Base-by-base conservation (phyloP, 441 rosid species). In the Macaranga tanarius region DNA sequence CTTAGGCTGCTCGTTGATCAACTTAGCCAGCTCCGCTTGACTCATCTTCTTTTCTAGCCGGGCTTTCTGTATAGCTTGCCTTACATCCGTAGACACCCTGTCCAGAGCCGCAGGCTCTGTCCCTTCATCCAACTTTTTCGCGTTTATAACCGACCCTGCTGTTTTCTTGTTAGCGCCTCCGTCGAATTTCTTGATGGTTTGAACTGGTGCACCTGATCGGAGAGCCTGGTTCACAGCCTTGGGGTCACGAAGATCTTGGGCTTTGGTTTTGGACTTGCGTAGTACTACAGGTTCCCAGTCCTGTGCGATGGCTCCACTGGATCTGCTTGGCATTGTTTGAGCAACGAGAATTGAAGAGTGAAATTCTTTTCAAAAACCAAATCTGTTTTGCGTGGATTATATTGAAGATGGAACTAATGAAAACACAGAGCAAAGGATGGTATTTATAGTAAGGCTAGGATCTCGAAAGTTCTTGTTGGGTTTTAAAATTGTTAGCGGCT, bases 271-370 rank as follows among this genome's bases (percentile, higher is more conserved):
- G 26, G 90, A 74, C 78, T 85, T 91, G 86, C 85, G 89, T 19
- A 92, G 83, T 70, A 92, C 90, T 66, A 90, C 93, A 2, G 97
- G 84, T 42, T 93, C 96, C 97, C 97, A 91, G 63, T 90, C 97
- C 83, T 89, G 97, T 20, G 75, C 10, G 58, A 90, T 70, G 22
- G 87, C 85, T 58, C 97, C 96, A 0, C 86, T 74, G 16, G 81
- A 85, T 80, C 97, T 77, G 84, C 75, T 93, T 73, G 90, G 95
- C 97, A 93, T 93, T 69, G 7, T 83, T 65, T 2, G 4, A 23
- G 9, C 8, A 4, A 56, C 1, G 23, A 34, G 8, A 3, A 42
- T 42, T 8, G 19, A 13, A 1, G 59, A 1, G 26, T 11, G 34
- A 22, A 31, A 34, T 3, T 34, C 38, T 34, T 34, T 34, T 34